A percentile compares a stretch with the other conserved stretches of the same genome.
phyloP scores from a whole-genome alignment of 1,284 basidiomycete genomes.

The Cerioporus squamosus region DNA sequence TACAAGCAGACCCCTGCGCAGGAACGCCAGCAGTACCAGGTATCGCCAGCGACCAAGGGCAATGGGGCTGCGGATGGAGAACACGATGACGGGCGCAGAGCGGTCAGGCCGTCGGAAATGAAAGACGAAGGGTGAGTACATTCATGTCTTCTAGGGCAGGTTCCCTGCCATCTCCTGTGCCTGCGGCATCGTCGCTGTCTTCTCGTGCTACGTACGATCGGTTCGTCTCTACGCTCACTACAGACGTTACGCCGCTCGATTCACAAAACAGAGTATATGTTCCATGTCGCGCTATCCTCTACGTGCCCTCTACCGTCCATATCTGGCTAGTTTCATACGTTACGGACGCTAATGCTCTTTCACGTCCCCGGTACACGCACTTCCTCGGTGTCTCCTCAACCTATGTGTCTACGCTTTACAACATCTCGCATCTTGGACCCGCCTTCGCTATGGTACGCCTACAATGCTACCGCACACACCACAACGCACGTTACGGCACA shows the following conservation, averaged over 20 bases:
- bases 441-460: slow-evolving; percentile 12
- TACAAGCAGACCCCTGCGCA: slow-evolving; percentile 73
- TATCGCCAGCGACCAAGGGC: slow-evolving; percentile 19
- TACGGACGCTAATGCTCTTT: slow-evolving; percentile 34
- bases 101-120: slow-evolving; percentile 79
- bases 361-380: slow-evolving; percentile 21
- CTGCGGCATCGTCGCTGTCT: slow-evolving; percentile 21
- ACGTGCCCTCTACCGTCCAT: slow-evolving; percentile 13
- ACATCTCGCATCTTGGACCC: slow-evolving; percentile 14
- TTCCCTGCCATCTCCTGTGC: slow-evolving; percentile 7
- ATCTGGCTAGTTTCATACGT: slow-evolving; percentile 33
- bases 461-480: slow-evolving; percentile 4
- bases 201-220: slow-evolving; percentile 30
- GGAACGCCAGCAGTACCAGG: slow-evolving; percentile 56
- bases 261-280: slow-evolving; percentile 14
- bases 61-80: slow-evolving; percentile 17
- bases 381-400: slow-evolving; percentile 30
- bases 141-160: slow-evolving; percentile 24
- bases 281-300: background rate
- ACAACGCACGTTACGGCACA: slow-evolving; percentile 4
- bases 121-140: slow-evolving; percentile 90
- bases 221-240: slow-evolving; percentile 19
- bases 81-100: slow-evolving; percentile 20
- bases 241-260: slow-evolving; percentile 13
- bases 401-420: slow-evolving; percentile 25